phyloP scores from a whole-genome alignment of 345 rosid genomes.

The Populus ilicifolia region DNA sequence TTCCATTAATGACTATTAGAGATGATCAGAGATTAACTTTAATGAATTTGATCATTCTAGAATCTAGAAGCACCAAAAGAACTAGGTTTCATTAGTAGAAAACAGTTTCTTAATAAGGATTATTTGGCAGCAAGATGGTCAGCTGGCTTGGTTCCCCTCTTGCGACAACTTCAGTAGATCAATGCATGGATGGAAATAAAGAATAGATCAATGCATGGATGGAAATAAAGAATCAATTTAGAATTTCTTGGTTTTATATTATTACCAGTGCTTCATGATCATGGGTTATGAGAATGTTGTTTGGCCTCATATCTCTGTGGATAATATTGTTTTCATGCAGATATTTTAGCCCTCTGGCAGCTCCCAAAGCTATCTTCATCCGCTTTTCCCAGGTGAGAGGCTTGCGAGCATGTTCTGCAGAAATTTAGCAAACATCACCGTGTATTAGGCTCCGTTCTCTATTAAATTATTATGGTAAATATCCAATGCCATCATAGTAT shows the following conservation, averaged over 20 bases:
- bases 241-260: neutral
- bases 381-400: constrained; percentile 53
- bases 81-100: too few relatives aligned
- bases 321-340: constrained; percentile 54
- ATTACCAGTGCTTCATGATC: constrained; percentile 56
- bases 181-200: neutral
- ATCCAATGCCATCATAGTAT: neutral
- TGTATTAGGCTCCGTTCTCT: neutral
- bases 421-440: constrained; percentile 6
- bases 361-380: constrained; percentile 57
- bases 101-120: too few relatives aligned
- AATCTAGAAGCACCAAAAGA: neutral
- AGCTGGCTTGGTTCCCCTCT: neutral
- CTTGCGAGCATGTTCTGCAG: constrained; percentile 45
- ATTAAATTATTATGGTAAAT: neutral
- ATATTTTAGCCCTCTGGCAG: constrained; percentile 53
- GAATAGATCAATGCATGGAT: neutral
- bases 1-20: too few relatives aligned
- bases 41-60: neutral
- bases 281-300: constrained; percentile 64
- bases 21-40: neutral
- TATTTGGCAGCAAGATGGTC: too few relatives aligned
- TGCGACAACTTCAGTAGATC: neutral
- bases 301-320: constrained; percentile 64
- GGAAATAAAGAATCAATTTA: neutral